Evolutionary conservation across 2,329 filamentous ascomycete genomes (phyloP).

Genomic region (Stagonosporopsis vannaccii): DNA sequence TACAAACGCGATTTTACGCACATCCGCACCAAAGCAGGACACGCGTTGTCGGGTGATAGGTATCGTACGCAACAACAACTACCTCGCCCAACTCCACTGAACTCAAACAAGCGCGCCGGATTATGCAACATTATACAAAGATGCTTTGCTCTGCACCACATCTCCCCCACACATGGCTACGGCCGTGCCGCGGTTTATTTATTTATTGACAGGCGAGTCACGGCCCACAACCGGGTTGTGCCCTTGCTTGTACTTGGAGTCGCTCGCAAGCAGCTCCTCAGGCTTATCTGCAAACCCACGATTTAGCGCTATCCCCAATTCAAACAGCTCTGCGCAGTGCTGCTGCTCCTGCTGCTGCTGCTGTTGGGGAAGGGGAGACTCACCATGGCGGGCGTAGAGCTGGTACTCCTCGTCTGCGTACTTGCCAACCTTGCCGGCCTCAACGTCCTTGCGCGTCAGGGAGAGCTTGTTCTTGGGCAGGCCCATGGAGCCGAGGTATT

Average conservation of each 20-base stretch:
- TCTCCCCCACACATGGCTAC: no score
- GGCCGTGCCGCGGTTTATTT: no score
- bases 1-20: conserved; percentile 6
- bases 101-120: conserved; percentile 17
- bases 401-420: conserved; percentile 58
- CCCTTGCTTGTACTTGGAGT: conserved; percentile 54
- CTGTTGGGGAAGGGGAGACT: conserved; percentile 32
- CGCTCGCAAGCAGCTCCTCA: conserved; percentile 60
- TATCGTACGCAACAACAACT: conserved; percentile 16
- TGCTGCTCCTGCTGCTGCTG: neutral
- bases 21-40: conserved; percentile 7
- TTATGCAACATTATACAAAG: conserved; percentile 21
- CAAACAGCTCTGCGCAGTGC: conserved; percentile 30
- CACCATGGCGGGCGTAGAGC: conserved; percentile 59
- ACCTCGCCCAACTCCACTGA: conserved; percentile 8
- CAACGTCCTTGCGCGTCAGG: conserved; percentile 65
- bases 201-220: conserved; percentile 60
- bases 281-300: conserved; percentile 56
- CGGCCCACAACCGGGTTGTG: conserved; percentile 55
- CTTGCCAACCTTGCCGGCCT: conserved; percentile 57
- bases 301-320: conserved; percentile 34
- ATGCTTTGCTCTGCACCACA: no score
- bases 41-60: conserved; percentile 2
- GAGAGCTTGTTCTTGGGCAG: conserved; percentile 63
- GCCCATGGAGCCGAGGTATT: conserved; percentile 68